Evolutionary conservation across 2,329 filamentous ascomycete species (phyloP), one percentile per base, ranked within the genome.

Genomic region (Trichoderma pleuroti): DNA sequence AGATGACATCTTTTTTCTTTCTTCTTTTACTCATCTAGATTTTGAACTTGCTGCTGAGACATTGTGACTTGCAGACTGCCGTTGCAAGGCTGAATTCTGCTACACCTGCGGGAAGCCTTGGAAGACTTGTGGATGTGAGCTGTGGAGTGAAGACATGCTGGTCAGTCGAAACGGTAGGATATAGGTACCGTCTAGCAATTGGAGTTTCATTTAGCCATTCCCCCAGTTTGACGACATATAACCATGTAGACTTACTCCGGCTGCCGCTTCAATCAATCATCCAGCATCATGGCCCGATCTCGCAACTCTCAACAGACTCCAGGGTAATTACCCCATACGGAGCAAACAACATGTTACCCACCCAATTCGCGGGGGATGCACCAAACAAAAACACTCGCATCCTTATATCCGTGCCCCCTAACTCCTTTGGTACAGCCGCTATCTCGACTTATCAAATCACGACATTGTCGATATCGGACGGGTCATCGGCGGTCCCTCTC

Each of bases 31-130:
- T 4, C 2, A 11, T n/a, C 30, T 9, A 26, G 28, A 26, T 32
- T 42, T 18, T 1, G 26, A 46, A 3, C 18, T 5, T 0, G 85
- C 84, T 28, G 14, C 39, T 68, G 16, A 68, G 4, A 28, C 2
- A 24, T 21, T 49, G 42, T 21, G 9, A 26, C 28, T n/a, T 5
- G 14, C 16, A 68, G 68, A 89, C 16, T 68, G 91, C 78, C 91
- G 89, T 66, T 97, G 94, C 77, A 91, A 88, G 67, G 92, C 92
- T 26, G 87, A 97, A 75, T 97, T 97, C 77, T 97, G 94, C 81
- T 94, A 95, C 87, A 86, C 92, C 26, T 97, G 94, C 77, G 93
- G 92, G 24, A 78, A 84, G 32, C 91, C 91, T 75, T 97, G 93
- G 93, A 94, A 93, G 81, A 89, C 85, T 1, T 97, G 93, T 77